Percentiles rank a stretch among this genome's conserved stretches.
Conservation (phyloP, 345 rosid species). For the Mercurialis annua region DNA sequence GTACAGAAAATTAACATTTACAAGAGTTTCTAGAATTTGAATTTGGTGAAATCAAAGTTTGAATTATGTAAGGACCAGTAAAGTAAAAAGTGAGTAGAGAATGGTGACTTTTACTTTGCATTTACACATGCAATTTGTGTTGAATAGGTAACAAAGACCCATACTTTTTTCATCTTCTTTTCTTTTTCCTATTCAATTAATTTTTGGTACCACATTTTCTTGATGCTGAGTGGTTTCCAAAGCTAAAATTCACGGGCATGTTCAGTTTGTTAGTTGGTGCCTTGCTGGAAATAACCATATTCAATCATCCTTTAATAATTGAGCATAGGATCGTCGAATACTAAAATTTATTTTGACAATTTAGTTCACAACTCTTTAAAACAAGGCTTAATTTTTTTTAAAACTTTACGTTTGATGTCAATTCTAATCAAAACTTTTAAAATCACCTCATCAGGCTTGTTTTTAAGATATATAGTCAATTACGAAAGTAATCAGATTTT, state of each 20-base stretch:
- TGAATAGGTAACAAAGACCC: not conserved
- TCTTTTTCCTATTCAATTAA: not conserved
- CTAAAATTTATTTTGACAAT: too few relatives aligned
- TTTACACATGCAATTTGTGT: constrained; percentile 12
- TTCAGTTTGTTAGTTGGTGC: not conserved
- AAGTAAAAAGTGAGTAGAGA: constrained; percentile 4
- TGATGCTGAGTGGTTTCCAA: not conserved
- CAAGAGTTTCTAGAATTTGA: not conserved
- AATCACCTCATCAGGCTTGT: too few relatives aligned
- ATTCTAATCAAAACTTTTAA: too few relatives aligned
- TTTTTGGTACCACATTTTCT: not conserved
- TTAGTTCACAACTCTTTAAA: too few relatives aligned
- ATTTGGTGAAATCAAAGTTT: not conserved
- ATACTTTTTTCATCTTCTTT: not conserved
- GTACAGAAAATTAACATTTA: not conserved
- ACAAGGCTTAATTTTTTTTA: too few relatives aligned
- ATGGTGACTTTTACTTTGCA: constrained; percentile 16
- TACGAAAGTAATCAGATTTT: too few relatives aligned
- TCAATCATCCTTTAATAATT: too few relatives aligned
- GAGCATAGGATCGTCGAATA: too few relatives aligned
- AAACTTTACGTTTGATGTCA: too few relatives aligned
- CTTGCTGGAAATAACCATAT: not conserved
- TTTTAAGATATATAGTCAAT: too few relatives aligned
- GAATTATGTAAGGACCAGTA: not conserved
- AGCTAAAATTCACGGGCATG: not conserved